phyloP scores from a whole-genome alignment of 2,329 filamentous ascomycete species.

The Leptoxyphium fumago region DNA sequence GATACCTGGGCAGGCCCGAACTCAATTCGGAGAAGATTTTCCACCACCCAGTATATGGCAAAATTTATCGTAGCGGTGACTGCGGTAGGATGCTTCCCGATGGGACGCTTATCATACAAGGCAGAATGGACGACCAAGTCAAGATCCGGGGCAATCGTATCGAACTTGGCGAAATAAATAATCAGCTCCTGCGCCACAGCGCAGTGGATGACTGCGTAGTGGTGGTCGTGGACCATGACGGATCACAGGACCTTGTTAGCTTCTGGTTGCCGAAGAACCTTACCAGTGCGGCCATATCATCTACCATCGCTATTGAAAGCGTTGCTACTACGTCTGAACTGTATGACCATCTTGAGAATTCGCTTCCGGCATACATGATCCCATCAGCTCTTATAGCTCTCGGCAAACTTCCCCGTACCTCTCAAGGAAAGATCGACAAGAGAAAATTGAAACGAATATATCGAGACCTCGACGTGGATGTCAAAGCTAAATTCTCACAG shows the following conservation, averaged over 20 bases:
- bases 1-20: conserved; percentile 53
- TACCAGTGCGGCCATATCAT: neutral
- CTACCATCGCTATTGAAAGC: neutral
- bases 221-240: conserved; percentile 33
- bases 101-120: conserved; percentile 57
- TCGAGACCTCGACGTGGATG: conserved; percentile 27
- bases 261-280: conserved; percentile 47
- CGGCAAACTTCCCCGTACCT: conserved; percentile 52
- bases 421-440: conserved; percentile 61
- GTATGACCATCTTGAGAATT: conserved; percentile 38
- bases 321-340: conserved; percentile 23
- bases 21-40: conserved; percentile 55
- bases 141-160: conserved; percentile 71
- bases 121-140: conserved; percentile 63
- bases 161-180: conserved; percentile 63
- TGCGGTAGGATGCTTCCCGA: conserved; percentile 65
- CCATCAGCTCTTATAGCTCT: conserved; percentile 61
- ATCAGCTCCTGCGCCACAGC: conserved; percentile 38
- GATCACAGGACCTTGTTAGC: conserved; percentile 43
- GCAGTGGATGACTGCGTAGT: conserved; percentile 49
- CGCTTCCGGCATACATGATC: conserved; percentile 63
- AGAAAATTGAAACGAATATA: conserved; percentile 37
- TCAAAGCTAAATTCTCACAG: conserved; percentile 30
- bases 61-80: conserved; percentile 71
- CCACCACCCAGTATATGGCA: conserved; percentile 51